These are phyloP conservation scores for Schizonepeta tenuifolia DNA, from an alignment of 257 asterid species.

Conservation along the genomic window DNA sequence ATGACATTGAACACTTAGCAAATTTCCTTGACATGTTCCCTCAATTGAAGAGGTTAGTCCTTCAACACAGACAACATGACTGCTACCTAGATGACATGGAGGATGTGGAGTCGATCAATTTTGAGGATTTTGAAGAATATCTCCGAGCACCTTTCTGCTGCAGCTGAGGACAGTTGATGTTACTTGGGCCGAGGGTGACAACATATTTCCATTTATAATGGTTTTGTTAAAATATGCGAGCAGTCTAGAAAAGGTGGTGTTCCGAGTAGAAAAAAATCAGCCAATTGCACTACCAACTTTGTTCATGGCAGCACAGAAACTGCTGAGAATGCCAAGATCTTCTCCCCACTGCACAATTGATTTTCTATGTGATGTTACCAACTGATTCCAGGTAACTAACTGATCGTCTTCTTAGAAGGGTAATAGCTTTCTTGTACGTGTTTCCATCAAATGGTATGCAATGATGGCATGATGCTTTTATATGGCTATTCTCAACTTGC, in stretches of 20 bases:
- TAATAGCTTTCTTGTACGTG: no score
- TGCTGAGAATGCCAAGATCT: slow-evolving; percentile 12
- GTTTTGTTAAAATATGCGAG: slow-evolving; percentile 2
- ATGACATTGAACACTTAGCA: neutral
- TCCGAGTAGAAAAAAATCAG: neutral
- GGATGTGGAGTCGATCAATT: neutral
- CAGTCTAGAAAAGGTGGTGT: slow-evolving; percentile 5
- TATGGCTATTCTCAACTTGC: neutral
- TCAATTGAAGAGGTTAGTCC: neutral
- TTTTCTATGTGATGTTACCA: no score
- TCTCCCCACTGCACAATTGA: no score
- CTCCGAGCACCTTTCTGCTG: neutral
- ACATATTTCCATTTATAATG: neutral
- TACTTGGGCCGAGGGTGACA: neutral
- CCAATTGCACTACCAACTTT: neutral
- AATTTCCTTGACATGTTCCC: slow-evolving; percentile 7
- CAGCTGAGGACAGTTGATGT: slow-evolving; percentile 16
- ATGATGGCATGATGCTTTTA: neutral
- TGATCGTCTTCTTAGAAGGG: no score
- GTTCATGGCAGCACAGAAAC: neutral
- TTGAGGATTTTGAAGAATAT: no score
- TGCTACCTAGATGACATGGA: neutral
- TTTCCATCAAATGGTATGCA: no score
- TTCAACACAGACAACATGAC: neutral
- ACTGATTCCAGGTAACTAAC: no score